Evolutionary conservation across 2,329 filamentous ascomycete species (phyloP), one percentile per base, ranked within the genome.

Genomic region (Alternaria arborescens): DNA sequence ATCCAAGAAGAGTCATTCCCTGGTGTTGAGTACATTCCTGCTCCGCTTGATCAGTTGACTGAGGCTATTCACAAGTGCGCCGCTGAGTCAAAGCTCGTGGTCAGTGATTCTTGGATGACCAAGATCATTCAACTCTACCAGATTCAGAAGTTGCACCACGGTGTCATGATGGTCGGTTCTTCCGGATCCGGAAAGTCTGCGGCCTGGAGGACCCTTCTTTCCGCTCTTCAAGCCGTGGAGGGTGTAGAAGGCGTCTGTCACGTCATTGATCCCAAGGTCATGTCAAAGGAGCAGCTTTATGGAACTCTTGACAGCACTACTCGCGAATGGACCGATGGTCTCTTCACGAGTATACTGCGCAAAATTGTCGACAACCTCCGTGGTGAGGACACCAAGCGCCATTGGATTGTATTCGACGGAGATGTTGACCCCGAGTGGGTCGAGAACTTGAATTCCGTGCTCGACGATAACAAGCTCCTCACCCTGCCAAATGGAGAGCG

Each of bases 341-440:
- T 99, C 11, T 99, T 99, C 78, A 99, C 95, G 8, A 97, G 94
- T 77, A 99, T 97, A 67, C 84, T 99, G 42, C 90, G 95, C 73
- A 99, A 98, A 83, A 98, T 99, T 71, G 94, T 99, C 54, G 96
- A 99, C 79, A 99, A 99, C 76, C 87, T 99, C 52, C 93, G 95
- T 83, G 95, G 96, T 54, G 95, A 99, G 79, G 94, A 98, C 76
- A 88, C 89, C 30, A 99, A 99, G 82, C 89, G 95, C 57, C 95
- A 99, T 79, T 99, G 95, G 95, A 98, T 99, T 71, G 92, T 99
- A 5, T 99, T 99, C 73, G 95, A 99, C 78, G 96, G 95, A 63
- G 95, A 99, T 78, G 95, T 99, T 64, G 95, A 99, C 79, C 95
- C 95, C 1, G 96, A 98, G 79, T 99, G 95, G 95, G 95, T 99